Evolutionary conservation across 2,329 filamentous ascomycete species (phyloP), one percentile per base, ranked within the genome.

Genomic region (Pyrenochaeta sp.): DNA sequence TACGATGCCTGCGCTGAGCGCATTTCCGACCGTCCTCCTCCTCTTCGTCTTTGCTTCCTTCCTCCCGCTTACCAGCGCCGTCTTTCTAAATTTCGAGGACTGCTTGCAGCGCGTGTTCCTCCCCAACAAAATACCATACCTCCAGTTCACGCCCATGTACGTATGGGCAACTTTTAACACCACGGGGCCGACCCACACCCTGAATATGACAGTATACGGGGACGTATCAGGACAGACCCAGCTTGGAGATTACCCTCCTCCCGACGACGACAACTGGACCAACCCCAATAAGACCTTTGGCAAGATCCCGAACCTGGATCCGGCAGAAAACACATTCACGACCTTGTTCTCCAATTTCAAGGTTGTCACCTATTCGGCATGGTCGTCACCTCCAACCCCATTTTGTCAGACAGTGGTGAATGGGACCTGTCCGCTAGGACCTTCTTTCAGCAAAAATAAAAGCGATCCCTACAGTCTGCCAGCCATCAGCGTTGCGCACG

Each of bases 191-290:
- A 83, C 80, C 50, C 87, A 93, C 72, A 86, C 84, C 40, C 83
- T 99, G 48, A 88, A 86, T 62, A 81, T 97, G 54, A 95, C 88
- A 1, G 85, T 97, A 46, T 98, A 92, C 81, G 94, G 93, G 50
- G 97, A 98, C 77, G 92, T 98, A 30, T 91, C 90, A 8, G 95
- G 95, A 46, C 87, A 89, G 50, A 83, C 85, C 44, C 82, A 83
- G 2, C 72, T 79, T 12, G 80, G 81, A n/a, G 59, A 78, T 2
- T 85, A 92, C 52, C 92, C 92, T 34, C 69, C 85, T 0, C 78
- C 84, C 19, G 77, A 84, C 67, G 84, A 87, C 72, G 77, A 86
- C 0, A 79, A 82, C 46, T 83, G 92, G 91, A 75, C 66, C 2
- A 82, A 95, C 72, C 72, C 82, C 0, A 85, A 84, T 36, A 74